Percentiles rank a stretch among this genome's conserved stretches.
Evolutionary conservation across 2,329 filamentous ascomycete species (phyloP).

Genomic region (Rutstroemia sp.): DNA sequence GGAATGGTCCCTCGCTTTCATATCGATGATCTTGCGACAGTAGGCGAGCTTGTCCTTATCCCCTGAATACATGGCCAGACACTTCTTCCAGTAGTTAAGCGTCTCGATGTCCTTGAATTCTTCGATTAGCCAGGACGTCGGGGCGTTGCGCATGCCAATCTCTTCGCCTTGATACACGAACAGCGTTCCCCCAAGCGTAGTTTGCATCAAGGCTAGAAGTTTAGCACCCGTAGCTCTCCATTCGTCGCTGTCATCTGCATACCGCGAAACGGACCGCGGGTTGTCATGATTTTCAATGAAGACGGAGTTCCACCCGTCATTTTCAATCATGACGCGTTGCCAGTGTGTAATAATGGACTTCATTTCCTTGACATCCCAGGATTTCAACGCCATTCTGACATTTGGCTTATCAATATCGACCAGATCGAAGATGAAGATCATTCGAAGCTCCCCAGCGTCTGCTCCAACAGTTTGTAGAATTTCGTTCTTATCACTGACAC

Average conservation of each 20-base stretch:
- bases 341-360: conserved; percentile 42
- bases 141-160: conserved; percentile 50
- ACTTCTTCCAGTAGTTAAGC: conserved; percentile 40
- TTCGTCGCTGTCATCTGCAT: conserved; percentile 33
- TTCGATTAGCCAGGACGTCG: conserved; percentile 49
- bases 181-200: conserved; percentile 44
- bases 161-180: conserved; percentile 57
- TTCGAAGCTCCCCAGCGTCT: conserved; percentile 54
- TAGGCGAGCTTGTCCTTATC: conserved; percentile 12
- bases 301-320: conserved; percentile 49
- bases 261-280: conserved; percentile 42
- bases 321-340: conserved; percentile 43
- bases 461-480: conserved; percentile 46
- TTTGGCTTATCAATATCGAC: conserved; percentile 15
- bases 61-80: conserved; percentile 9
- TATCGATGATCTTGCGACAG: conserved; percentile 10
- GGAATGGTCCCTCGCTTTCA: conserved; percentile 58
- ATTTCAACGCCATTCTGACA: conserved; percentile 21
- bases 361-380: conserved; percentile 31
- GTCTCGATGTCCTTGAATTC: conserved; percentile 64
- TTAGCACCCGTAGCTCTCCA: conserved; percentile 39
- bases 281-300: conserved; percentile 55
- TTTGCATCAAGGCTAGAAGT: conserved; percentile 45
- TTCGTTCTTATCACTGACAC: conserved; percentile 39
- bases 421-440: conserved; percentile 66